Base-by-base conservation (phyloP, 1,284 basidiomycete species). In the Mrakiaceae sp. region DNA sequence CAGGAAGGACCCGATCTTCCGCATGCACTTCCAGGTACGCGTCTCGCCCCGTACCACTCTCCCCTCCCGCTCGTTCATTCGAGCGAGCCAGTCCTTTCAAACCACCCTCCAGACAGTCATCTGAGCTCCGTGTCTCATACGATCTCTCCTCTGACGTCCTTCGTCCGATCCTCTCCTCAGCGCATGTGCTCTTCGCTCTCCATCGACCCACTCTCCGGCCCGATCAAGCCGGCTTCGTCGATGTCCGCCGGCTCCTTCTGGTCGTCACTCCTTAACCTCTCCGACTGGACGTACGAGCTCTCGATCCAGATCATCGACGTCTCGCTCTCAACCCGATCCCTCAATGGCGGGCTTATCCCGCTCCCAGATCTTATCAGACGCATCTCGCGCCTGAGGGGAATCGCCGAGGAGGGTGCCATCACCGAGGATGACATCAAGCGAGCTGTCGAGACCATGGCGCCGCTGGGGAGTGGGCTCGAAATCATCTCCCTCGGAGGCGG, bases 271-370 rank as follows among this genome's bases (percentile, higher is more conserved):
- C 62, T 66, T 40, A 53, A 56, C 39, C 58, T 66, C 10, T 66
- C 65, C 0, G 96, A 98, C 74, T 98, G 91, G 90, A 88, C 93
- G 71, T 90, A 91, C 74, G 94, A 96, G 72, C 83, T 98, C 1
- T 91, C 91, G 3, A 90, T 98, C 42, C 95, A 99, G 79, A 88
- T 98, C 68, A 92, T 98, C 58, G 95, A 98, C 74, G 84, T 98
- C 14, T 98, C 95, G 72, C 86, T 98, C 46, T 87, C 84, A 72
- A 95, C 90, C 8, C 79, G 94, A 54, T 85, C 87, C 65, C 78
- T 85, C 54, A 97, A 97, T 70, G 95, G 96, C 0, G 95, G 96
- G 0, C 78, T 98, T 62, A 92, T 98, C 63, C 87, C 88, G 70
- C 84, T 98, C 81, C 80, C 81, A 10, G 93, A 98, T 74, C 79